Evolutionary conservation across 108 stramenopile species (phyloP), one percentile per base, ranked within the genome.

Genomic region (Nitzschia palea): DNA sequence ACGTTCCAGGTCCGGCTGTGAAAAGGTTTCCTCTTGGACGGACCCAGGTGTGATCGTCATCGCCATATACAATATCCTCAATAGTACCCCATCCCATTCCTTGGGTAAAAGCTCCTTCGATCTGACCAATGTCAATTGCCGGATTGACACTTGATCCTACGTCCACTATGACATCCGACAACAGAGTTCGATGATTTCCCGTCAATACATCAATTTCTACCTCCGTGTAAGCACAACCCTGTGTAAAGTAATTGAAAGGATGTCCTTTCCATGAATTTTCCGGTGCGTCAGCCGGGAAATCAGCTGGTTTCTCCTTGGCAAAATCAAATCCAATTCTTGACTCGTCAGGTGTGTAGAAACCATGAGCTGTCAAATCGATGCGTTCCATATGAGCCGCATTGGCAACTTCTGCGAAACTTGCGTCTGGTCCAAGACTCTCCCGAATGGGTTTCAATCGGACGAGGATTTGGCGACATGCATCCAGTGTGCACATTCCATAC

Each of bases 11-110:
- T 8, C 97, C 97, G 35, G 77, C 74, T 0, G 97, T 96, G 73
- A 95, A 94, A 6, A 91, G 59, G 48, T 62, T 86, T 8, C 94
- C 94, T 25, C 80, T 71, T 17, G 95, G 90, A 44, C 85, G 80
- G 31, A 90, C 84, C 97, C 97, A 98, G 4, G 77, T 79, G 67
- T 98, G 97, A 67, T 98, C 94, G 45, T 91, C 86, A 59, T 94
- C 97, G 27, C 88, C 91, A 60, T 77, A 77, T 1, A 70, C 48
- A 5, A 95, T 70, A 72, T 98, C 97, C 77, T 98, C 97, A 32
- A 92, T 95, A 44, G 97, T 98, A 53, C 82, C 72, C 97, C 97
- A 98, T 8, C 97, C 97, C 87, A 91, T 93, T 32, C 97, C 97
- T 76, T 97, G 96, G 2, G 93, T 80, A 62, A 98, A 98, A 5